Evolutionary conservation across 306 rosid genomes (phyloP), one percentile per base, ranked within the genome.

Genomic region (Pterocarpus macrocarpus): DNA sequence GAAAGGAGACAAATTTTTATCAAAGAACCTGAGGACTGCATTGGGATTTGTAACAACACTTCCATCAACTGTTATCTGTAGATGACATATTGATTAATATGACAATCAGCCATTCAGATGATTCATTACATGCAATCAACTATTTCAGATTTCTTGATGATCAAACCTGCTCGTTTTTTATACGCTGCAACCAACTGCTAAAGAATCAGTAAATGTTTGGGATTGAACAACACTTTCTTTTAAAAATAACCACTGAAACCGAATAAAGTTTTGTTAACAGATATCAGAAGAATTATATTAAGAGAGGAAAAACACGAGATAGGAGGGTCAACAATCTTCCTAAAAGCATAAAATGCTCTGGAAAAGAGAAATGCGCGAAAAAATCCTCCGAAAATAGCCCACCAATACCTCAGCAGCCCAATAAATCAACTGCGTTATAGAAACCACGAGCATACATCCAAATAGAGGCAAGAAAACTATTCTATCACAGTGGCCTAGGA

Each of bases 121-220:
- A 36, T 63, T 58, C 12, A 59, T 76, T 76, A 69, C 72, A 64
- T 53, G 44, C 4, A 62, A 72, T 28, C 53, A 34, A 70, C 55
- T 41, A 55, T 84, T 68, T 67, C 73, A 17, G 69, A 75, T 80
- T 62, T 74, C 58, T 69, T 35, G 66, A 82, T 63, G 47, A 67
- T 69, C 91, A 56, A 72, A 95, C 97, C 99, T 91, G 98, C 73
- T 92, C 88, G 62, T 74, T 86, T 81, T 79, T 85, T 87, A 95
- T 88, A 79, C 97, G 94, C 92, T 90, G 97, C 94, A 91, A 70
- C 99, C 99, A 95, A 86, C 98, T 95, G 94, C 83, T 61, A 63
- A 71, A 72, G 11, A 64, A 81, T 87, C 78, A 86, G 86, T 35
- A 64, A 30, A 58, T 34, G 32, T 41, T 9, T 15, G 49, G 5